A percentile compares a stretch with the other conserved stretches of the same genome.
Conservation (phyloP, 257 asterid species). For the Pogostemon cablin region DNA sequence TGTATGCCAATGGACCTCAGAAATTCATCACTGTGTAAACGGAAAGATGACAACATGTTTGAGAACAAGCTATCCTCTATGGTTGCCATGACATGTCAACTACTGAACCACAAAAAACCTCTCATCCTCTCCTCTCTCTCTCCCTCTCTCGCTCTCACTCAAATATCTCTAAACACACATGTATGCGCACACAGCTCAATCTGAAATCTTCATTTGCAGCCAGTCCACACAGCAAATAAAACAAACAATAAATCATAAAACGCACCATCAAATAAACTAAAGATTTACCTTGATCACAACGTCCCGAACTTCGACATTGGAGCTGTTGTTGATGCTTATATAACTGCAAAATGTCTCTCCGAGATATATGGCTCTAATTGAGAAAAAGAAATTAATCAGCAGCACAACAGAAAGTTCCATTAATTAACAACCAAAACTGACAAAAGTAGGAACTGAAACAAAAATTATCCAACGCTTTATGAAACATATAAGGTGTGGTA, state of each 20-base stretch:
- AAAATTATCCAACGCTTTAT: not conserved
- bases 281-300: slow-evolving; percentile 76
- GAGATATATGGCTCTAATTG: slow-evolving; percentile 85
- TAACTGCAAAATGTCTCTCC: slow-evolving; percentile 99
- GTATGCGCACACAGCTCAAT: not conserved
- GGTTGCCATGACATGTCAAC: slow-evolving; percentile 1
- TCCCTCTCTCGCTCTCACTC: not conserved
- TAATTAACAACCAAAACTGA: slow-evolving; percentile 9
- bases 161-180: not conserved
- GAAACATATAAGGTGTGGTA: slow-evolving; percentile 16
- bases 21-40: not conserved
- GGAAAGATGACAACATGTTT: not conserved
- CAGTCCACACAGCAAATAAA: slow-evolving; percentile 15
- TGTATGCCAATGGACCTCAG: not conserved
- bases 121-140: not conserved
- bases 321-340: slow-evolving; percentile 94
- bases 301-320: slow-evolving; percentile 81
- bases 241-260: slow-evolving; percentile 5
- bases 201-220: slow-evolving; percentile 15
- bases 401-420: slow-evolving; percentile 21
- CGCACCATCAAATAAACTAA: slow-evolving; percentile 5
- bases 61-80: not conserved
- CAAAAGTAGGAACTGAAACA: slow-evolving; percentile 16
- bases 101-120: slow-evolving; percentile 9
- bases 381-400: not conserved